Conservation (phyloP, 768 basidiomycete species). For the Antrodiella citrinella region DNA sequence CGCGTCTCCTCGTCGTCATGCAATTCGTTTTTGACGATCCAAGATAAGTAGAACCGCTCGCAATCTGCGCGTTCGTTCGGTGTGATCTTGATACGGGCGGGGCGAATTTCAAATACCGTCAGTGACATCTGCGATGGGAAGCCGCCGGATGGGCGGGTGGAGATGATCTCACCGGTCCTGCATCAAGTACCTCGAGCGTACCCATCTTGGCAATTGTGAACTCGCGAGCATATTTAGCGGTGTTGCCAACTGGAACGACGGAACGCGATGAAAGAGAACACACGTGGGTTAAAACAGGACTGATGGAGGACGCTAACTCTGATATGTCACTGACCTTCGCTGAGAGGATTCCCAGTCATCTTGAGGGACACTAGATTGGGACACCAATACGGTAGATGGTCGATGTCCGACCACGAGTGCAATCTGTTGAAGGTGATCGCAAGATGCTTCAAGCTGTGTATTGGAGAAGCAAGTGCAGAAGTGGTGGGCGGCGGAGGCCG, state of each 20-base stretch:
- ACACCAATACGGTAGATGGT: slow-evolving; percentile 61
- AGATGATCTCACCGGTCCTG: slow-evolving; percentile 48
- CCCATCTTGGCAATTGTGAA: slow-evolving; percentile 62
- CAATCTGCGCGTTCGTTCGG: slow-evolving; percentile 66
- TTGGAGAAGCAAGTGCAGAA: background rate
- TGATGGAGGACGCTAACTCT: background rate
- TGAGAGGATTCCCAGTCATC: slow-evolving; percentile 56
- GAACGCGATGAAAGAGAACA: background rate
- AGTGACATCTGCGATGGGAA: background rate
- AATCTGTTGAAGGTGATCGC: slow-evolving; percentile 58
- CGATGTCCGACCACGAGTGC: slow-evolving; percentile 51
- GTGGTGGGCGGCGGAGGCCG: background rate
- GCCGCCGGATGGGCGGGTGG: background rate
- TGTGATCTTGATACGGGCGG: slow-evolving; percentile 52
- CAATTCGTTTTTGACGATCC: slow-evolving; percentile 41
- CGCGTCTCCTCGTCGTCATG: slow-evolving; percentile 34
- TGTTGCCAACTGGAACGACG: slow-evolving; percentile 25
- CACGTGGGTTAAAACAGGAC: background rate
- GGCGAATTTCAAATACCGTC: slow-evolving; percentile 1
- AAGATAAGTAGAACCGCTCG: slow-evolving; percentile 77
- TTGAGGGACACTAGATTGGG: slow-evolving; percentile 56
- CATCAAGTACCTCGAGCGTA: slow-evolving; percentile 55
- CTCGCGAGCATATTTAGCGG: slow-evolving; percentile 33
- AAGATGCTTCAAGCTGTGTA: slow-evolving; percentile 44
- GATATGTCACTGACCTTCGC: slow-evolving; percentile 35